Conservation (phyloP, 768 basidiomycete genomes). For the Coprinopsis marcescibilis region DNA sequence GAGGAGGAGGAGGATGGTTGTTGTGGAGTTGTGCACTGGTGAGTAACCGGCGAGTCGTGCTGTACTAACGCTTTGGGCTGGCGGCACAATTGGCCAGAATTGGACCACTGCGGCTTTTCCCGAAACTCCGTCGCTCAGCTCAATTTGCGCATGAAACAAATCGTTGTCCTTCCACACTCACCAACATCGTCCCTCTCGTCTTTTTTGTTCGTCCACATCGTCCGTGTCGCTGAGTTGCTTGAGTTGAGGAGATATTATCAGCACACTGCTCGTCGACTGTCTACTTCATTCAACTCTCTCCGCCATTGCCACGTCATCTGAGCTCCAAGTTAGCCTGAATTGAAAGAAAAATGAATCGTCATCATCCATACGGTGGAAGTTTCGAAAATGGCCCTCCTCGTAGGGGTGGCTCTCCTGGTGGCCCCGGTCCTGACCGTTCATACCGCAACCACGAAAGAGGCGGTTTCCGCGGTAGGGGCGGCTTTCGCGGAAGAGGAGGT, state of each 20-base stretch:
- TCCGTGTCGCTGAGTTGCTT: conserved; percentile 6
- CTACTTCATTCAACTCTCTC: conserved; percentile 5
- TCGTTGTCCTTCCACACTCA: conserved; percentile 9
- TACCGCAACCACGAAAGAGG: conserved; percentile 58
- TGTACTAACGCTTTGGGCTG: conserved; percentile 3
- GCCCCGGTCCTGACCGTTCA: conserved; percentile 70
- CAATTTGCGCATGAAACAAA: conserved; percentile 15
- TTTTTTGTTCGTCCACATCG: not conserved
- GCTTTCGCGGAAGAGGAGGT: conserved; percentile 56
- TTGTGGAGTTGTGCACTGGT: conserved; percentile 17
- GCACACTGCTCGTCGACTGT: not conserved
- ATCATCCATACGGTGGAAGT: conserved; percentile 76
- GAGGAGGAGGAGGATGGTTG: conserved; percentile 19
- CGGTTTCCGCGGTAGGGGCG: conserved; percentile 43
- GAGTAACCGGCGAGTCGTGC: too few relatives aligned
- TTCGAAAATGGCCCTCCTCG: conserved; percentile 53
- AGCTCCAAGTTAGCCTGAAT: conserved; percentile 18
- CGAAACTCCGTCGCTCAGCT: conserved; percentile 19
- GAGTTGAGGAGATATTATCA: not conserved
- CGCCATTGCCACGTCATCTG: conserved; percentile 32
- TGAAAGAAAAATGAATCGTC: conserved; percentile 67
- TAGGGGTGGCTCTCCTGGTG: conserved; percentile 61
- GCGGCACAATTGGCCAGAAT: conserved; percentile 12
- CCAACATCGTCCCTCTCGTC: conserved; percentile 5
- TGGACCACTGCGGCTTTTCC: conserved; percentile 23